Evolutionary conservation across 2,329 filamentous ascomycete species (phyloP).

Genomic region (Colletotrichum sp.): DNA sequence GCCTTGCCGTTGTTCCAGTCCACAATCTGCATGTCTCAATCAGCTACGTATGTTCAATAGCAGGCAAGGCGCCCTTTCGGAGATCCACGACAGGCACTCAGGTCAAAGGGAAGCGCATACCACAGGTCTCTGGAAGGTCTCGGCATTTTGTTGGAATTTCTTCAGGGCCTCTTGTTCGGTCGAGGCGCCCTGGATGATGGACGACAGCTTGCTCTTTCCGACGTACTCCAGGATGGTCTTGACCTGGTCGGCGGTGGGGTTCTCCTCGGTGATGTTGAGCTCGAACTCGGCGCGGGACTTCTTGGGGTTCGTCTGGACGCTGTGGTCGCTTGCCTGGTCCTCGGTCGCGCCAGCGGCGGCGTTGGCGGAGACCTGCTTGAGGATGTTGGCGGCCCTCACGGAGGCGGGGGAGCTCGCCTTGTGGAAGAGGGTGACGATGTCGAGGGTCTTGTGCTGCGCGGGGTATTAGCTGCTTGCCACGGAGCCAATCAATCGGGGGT

Average conservation of each 20-base stretch:
- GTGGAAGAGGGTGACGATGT: constrained; percentile 97
- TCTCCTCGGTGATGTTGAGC: constrained; percentile 79
- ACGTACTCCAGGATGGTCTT: constrained; percentile 85
- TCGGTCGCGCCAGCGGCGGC: constrained; percentile 71
- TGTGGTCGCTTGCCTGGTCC: constrained; percentile 75
- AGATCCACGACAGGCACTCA: neutral
- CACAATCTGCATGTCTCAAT: constrained; percentile 58
- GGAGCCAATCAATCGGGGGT: neutral
- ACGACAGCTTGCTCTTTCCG: constrained; percentile 62
- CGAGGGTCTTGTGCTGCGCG: constrained; percentile 74
- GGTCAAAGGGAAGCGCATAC: constrained; percentile 55
- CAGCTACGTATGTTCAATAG: neutral
- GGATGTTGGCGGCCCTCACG: constrained; percentile 71
- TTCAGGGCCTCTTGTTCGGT: constrained; percentile 79
- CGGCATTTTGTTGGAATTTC: constrained; percentile 73
- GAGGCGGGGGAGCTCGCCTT: constrained; percentile 77
- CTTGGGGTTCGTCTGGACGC: constrained; percentile 57
- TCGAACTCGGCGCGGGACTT: constrained; percentile 74
- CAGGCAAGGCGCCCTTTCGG: neutral
- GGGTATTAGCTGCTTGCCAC: constrained; percentile 17
- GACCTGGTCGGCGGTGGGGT: constrained; percentile 83
- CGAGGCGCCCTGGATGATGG: constrained; percentile 75
- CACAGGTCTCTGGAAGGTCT: constrained; percentile 76
- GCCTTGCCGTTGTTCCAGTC: constrained; percentile 94
- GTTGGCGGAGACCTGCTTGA: constrained; percentile 80